Conservation (phyloP, 208 protist species). For the Acanthamoeba lenticulata region DNA sequence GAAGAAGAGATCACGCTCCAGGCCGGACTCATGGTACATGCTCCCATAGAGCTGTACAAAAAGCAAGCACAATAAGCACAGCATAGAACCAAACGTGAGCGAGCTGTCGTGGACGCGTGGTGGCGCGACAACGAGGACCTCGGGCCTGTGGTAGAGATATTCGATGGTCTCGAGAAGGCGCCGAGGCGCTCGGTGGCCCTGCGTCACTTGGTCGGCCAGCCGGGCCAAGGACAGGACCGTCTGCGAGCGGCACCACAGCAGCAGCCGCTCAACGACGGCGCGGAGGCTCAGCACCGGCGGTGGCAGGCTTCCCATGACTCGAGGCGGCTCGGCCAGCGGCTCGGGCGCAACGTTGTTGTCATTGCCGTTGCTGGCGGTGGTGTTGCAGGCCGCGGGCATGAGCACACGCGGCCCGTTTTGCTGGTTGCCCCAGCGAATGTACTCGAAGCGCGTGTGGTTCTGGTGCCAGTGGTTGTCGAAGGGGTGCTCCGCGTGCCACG, state of each 20-base stretch:
- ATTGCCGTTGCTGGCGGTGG: not conserved
- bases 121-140: not conserved
- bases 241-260: not conserved
- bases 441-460: not conserved
- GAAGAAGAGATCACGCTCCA: not conserved
- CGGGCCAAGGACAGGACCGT: not conserved
- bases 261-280: not conserved
- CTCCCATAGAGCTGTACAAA: not conserved
- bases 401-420: not conserved
- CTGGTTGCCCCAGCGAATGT: not conserved
- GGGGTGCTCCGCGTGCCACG: conserved; percentile 7
- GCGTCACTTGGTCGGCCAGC: not conserved
- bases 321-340: not conserved
- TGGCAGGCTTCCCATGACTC: not conserved
- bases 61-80: not conserved
- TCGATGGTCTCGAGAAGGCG: not conserved
- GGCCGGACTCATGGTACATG: not conserved
- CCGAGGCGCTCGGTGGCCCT: not conserved
- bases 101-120: not conserved
- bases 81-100: not conserved
- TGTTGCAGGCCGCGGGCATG: not conserved
- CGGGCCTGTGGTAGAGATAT: not conserved
- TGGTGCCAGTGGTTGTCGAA: not conserved
- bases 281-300: not conserved
- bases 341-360: not conserved